These are phyloP conservation scores for Penstemon newberryi DNA, from an alignment of 257 asterid species.

Conservation along the genomic window DNA sequence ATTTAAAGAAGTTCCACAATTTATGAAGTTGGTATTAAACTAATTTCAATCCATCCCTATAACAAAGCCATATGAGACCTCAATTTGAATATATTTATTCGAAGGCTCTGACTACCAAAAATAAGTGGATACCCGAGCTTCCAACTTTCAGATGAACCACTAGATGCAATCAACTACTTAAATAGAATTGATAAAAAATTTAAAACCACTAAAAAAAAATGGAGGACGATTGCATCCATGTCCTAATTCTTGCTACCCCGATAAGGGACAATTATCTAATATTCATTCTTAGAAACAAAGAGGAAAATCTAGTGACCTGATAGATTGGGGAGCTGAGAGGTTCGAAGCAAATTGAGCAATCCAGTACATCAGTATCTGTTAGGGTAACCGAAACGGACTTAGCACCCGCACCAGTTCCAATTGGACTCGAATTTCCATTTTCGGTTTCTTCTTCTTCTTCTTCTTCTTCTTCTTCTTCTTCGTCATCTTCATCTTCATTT, in stretches of 20 bases:
- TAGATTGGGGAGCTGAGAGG: conserved; percentile 60
- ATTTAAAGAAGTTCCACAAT: conserved; percentile 1
- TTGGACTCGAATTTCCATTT: too few species aligned
- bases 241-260: neutral
- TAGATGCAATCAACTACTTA: neutral
- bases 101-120: neutral
- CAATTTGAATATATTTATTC: neutral
- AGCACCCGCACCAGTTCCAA: too few species aligned
- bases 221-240: neutral
- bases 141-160: neutral
- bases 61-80: conserved; percentile 19
- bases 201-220: neutral
- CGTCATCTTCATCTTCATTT: too few species aligned
- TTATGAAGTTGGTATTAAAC: conserved; percentile 6
- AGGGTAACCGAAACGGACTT: conserved; percentile 39
- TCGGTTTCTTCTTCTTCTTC: too few species aligned
- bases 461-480: too few species aligned
- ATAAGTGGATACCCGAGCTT: neutral
- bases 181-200: neutral
- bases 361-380: conserved; percentile 68
- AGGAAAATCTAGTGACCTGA: conserved; percentile 48
- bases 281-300: neutral
- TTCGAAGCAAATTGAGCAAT: conserved; percentile 71
- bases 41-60: neutral
- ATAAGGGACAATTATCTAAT: neutral